These are phyloP conservation scores for Zygoascus ofunaensis DNA, from an alignment of 805 yeast species.

Conservation along the genomic window DNA sequence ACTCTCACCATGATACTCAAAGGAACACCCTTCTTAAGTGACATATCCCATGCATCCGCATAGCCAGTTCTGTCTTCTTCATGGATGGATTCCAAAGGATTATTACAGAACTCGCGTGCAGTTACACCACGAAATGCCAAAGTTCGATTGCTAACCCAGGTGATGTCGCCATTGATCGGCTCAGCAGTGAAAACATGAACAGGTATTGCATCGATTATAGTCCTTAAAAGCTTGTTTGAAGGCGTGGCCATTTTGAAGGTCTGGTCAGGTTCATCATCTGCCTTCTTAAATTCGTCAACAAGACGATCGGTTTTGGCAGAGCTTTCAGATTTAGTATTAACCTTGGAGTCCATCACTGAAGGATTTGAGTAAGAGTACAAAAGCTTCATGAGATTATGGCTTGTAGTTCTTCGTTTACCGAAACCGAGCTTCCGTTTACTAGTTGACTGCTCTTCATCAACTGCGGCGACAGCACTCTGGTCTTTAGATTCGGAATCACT, in stretches of 20 bases:
- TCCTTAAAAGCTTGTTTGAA: slow-evolving; percentile 19
- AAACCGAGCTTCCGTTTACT: not conserved
- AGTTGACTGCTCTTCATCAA: not conserved
- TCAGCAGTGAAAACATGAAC: slow-evolving; percentile 27
- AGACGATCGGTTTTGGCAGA: not conserved
- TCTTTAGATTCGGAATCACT: not conserved
- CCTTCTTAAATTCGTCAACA: not conserved
- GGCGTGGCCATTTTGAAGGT: slow-evolving; percentile 11
- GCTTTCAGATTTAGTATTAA: not conserved
- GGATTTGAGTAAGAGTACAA: not conserved
- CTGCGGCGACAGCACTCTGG: not conserved
- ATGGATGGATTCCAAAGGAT: slow-evolving; percentile 20
- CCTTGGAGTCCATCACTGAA: not conserved
- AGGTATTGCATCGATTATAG: slow-evolving; percentile 28
- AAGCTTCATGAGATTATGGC: not conserved
- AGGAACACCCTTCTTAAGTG: slow-evolving; percentile 24
- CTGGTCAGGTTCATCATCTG: not conserved
- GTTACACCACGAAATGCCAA: slow-evolving; percentile 25
- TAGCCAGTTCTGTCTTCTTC: slow-evolving; percentile 23
- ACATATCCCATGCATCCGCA: slow-evolving; percentile 20
- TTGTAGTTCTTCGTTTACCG: not conserved
- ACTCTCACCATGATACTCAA: slow-evolving; percentile 22
- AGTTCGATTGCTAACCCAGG: slow-evolving; percentile 28
- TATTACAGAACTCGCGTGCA: slow-evolving; percentile 18
- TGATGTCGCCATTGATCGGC: slow-evolving; percentile 22